Evolutionary conservation across 2,329 filamentous ascomycete species (phyloP).

Genomic region (Botrytis deweyae): DNA sequence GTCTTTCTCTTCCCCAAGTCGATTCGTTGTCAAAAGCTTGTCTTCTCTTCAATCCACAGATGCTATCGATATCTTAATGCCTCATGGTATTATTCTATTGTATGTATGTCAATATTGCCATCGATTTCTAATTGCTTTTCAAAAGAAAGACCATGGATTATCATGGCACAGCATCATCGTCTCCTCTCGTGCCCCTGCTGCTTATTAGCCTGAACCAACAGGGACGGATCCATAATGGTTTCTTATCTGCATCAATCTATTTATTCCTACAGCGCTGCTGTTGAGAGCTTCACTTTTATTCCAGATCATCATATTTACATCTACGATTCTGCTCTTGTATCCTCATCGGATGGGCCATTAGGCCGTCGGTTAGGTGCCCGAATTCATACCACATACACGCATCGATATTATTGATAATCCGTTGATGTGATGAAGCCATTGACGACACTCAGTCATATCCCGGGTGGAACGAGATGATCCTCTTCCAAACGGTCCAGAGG

Average conservation of each 20-base stretch:
- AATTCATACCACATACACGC: background rate
- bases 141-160: background rate
- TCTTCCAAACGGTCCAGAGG: background rate
- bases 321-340: background rate
- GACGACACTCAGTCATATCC: constrained; percentile 4
- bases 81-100: background rate
- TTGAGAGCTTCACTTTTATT: background rate
- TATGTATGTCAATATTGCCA: background rate
- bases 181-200: background rate
- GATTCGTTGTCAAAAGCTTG: background rate
- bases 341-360: background rate
- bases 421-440: background rate
- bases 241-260: constrained; percentile 9
- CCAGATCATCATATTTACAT: background rate
- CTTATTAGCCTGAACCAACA: background rate
- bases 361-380: background rate
- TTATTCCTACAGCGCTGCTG: background rate
- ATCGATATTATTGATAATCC: background rate
- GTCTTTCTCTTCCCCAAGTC: background rate
- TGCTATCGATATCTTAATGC: background rate
- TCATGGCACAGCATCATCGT: constrained; percentile 18
- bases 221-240: background rate
- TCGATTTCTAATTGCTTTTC: background rate
- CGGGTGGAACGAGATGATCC: constrained; percentile 5
- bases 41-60: background rate